A percentile compares a stretch with the other conserved stretches of the same genome.
Evolutionary conservation across 2,329 filamentous ascomycete genomes (phyloP).

Genomic region (Diaporthe caulivora): DNA sequence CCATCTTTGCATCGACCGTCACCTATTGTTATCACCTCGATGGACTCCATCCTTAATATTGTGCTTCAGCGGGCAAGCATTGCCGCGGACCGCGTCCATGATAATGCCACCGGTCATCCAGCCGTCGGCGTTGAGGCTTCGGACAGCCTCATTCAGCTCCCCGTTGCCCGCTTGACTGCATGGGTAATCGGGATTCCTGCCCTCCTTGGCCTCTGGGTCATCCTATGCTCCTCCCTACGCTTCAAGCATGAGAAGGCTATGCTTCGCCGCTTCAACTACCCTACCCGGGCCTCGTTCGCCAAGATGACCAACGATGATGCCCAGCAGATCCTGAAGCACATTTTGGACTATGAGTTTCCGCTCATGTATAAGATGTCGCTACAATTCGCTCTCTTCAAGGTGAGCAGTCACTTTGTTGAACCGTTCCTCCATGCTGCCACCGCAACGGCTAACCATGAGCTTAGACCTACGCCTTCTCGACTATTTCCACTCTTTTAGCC

Average conservation of each 20-base stretch:
- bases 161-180: not conserved
- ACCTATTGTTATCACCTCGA: not conserved
- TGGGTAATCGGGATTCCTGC: conserved; percentile 27
- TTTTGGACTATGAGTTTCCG: conserved; percentile 53
- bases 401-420: conserved; percentile 31
- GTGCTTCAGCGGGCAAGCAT: not conserved
- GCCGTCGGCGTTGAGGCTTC: not conserved
- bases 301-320: conserved; percentile 59
- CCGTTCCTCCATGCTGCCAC: not conserved
- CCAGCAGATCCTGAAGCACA: conserved; percentile 55
- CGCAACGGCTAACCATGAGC: not conserved
- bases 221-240: conserved; percentile 52
- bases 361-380: conserved; percentile 52
- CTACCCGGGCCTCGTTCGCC: conserved; percentile 52
- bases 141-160: not conserved
- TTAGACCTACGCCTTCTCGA: conserved; percentile 56
- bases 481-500: conserved; percentile 52
- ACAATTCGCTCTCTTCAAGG: conserved; percentile 57
- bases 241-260: conserved; percentile 50
- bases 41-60: not conserved
- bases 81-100: not conserved
- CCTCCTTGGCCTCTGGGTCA: conserved; percentile 47
- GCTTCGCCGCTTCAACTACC: conserved; percentile 48
- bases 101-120: not conserved
- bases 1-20: not conserved